These are phyloP conservation scores for Volvox carteri DNA, from an alignment of 163 green algal species.

Conservation along the genomic window DNA sequence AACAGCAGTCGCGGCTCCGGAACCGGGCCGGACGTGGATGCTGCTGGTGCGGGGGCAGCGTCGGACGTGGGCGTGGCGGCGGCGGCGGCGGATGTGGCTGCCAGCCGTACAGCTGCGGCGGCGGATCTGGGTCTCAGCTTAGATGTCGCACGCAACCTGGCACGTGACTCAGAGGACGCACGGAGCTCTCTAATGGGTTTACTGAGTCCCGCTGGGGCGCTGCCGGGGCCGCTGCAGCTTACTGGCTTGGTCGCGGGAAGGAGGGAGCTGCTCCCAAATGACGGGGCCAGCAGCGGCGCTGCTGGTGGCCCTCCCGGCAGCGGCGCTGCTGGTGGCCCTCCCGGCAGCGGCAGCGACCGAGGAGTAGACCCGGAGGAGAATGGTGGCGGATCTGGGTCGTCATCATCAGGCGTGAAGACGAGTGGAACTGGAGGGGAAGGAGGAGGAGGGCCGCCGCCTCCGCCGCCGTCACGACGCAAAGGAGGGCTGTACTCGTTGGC, in stretches of 20 bases:
- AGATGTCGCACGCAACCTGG: background rate
- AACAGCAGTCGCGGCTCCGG: background rate
- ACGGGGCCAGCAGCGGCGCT: background rate
- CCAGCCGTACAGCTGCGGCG: background rate
- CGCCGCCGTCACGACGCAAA: background rate
- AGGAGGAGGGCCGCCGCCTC: background rate
- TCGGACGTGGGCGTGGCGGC: no score
- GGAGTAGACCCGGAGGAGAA: background rate
- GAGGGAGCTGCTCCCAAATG: background rate
- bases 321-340: background rate
- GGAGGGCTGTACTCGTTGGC: conserved; percentile 3
- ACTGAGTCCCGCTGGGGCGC: background rate
- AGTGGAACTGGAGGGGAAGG: background rate
- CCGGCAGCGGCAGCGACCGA: background rate
- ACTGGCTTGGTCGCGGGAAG: background rate
- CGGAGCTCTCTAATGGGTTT: conserved; percentile 23
- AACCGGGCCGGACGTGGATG: no score
- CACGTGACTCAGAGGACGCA: background rate
- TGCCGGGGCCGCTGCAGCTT: conserved; percentile 34
- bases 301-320: background rate
- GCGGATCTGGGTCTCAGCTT: background rate
- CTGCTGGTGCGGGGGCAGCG: no score
- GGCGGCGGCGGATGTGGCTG: no score
- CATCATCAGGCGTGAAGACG: background rate
- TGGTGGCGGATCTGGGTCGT: background rate